These are phyloP conservation scores for Gracilariopsis chorda DNA, from an alignment of 23 red algal species.

Conservation along the genomic window DNA sequence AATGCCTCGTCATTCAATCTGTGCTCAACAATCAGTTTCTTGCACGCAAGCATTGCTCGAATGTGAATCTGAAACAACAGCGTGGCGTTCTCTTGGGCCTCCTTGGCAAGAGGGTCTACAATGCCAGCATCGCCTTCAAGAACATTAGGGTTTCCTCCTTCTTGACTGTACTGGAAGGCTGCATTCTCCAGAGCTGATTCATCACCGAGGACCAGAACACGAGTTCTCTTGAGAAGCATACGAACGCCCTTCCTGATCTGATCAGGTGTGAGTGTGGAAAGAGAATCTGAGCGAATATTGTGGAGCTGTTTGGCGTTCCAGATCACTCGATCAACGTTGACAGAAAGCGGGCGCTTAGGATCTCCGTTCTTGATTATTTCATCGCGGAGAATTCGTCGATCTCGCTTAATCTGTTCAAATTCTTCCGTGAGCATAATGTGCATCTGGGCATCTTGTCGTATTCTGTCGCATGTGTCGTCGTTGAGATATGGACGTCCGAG, in stretches of 20 bases:
- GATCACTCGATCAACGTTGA: conserved; percentile 94
- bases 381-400: conserved; percentile 76
- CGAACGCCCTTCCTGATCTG: conserved; percentile 79
- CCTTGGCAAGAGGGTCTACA: conserved; percentile 48
- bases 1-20: conserved; percentile 83
- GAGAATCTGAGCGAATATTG: conserved; percentile 60
- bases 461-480: conserved; percentile 71
- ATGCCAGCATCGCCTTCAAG: neutral
- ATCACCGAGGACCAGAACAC: conserved; percentile 47
- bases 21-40: conserved; percentile 83
- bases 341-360: conserved; percentile 75
- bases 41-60: conserved; percentile 84
- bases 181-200: conserved; percentile 50
- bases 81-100: conserved; percentile 91
- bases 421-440: conserved; percentile 62
- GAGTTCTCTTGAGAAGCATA: conserved; percentile 67
- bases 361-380: conserved; percentile 84
- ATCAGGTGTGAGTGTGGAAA: conserved; percentile 81
- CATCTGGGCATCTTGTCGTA: conserved; percentile 83
- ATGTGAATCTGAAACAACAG: conserved; percentile 94
- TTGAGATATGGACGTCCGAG: conserved; percentile 70
- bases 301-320: conserved; percentile 84
- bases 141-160: neutral
- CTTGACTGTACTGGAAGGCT: conserved; percentile 26
- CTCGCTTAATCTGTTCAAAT: conserved; percentile 74